Conservation (phyloP, 116 monocot species). For the Papilionanthe hybrid region DNA sequence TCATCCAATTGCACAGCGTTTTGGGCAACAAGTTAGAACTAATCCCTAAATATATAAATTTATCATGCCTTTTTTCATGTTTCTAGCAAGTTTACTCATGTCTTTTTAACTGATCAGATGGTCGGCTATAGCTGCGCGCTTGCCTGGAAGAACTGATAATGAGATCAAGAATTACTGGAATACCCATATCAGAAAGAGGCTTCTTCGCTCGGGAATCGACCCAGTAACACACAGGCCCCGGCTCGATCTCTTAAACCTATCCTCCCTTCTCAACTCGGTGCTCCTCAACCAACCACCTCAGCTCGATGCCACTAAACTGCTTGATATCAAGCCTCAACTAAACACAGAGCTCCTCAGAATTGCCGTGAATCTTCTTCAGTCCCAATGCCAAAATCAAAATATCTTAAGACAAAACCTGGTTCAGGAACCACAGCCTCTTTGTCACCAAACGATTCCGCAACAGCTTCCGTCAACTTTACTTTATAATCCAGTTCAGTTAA, state of each 20-base stretch:
- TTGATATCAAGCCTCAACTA: conserved; percentile 29
- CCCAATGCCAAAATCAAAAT: not conserved
- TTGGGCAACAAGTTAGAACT: conserved; percentile 31
- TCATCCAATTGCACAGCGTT: conserved; percentile 23
- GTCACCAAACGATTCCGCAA: not conserved
- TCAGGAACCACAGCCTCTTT: not conserved
- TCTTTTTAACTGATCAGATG: not conserved
- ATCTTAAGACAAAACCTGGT: conserved; percentile 6
- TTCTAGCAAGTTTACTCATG: not conserved
- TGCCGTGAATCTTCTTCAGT: conserved; percentile 5
- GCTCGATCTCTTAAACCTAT: conserved; percentile 36
- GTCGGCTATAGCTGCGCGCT: too few species aligned
- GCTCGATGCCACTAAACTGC: conserved; percentile 24
- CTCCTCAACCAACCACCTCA: conserved; percentile 16
- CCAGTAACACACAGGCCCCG: conserved; percentile 62
- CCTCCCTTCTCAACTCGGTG: conserved; percentile 34
- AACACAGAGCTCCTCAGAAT: conserved; percentile 34
- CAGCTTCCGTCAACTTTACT: not conserved
- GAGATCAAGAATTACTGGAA: too few species aligned
- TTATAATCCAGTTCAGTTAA: not conserved
- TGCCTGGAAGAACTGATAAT: too few species aligned
- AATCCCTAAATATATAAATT: too few species aligned
- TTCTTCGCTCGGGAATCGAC: conserved; percentile 61
- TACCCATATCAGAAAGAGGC: conserved; percentile 7
- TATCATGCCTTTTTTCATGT: too few species aligned